Evolutionary conservation across 306 rosid genomes (phyloP).

Genomic region (Trichosanthes truncata): DNA sequence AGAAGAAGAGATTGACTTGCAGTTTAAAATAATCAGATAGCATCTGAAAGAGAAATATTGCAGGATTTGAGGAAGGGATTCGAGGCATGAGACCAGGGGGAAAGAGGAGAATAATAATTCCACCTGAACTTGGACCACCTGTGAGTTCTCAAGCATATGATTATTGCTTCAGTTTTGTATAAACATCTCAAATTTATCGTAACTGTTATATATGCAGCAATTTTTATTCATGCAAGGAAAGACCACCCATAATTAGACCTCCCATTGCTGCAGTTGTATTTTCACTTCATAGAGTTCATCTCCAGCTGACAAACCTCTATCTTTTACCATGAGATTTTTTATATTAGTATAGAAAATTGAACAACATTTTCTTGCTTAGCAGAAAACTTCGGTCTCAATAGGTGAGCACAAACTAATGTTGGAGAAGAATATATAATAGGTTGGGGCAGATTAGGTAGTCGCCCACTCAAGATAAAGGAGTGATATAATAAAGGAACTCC

Average conservation of each 20-base stretch:
- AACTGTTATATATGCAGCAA: background rate
- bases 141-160: slow-evolving; percentile 36
- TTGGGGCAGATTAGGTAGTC: background rate
- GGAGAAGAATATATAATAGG: background rate
- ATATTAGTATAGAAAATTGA: background rate
- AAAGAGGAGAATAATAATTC: slow-evolving; percentile 85
- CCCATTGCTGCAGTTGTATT: background rate
- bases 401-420: background rate
- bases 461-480: background rate
- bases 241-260: background rate
- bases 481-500: background rate
- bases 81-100: slow-evolving; percentile 91
- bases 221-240: background rate
- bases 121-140: slow-evolving; percentile 98
- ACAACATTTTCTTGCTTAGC: background rate
- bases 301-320: background rate
- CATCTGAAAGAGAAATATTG: slow-evolving; percentile 12
- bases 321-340: background rate
- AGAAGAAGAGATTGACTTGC: background rate
- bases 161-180: slow-evolving; percentile 1
- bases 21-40: background rate
- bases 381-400: background rate
- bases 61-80: slow-evolving; percentile 98
- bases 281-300: background rate
- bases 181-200: background rate